Evolutionary conservation across 495 filamentous ascomycete species (phyloP).

Genomic region (Neohortaea acidophila): DNA sequence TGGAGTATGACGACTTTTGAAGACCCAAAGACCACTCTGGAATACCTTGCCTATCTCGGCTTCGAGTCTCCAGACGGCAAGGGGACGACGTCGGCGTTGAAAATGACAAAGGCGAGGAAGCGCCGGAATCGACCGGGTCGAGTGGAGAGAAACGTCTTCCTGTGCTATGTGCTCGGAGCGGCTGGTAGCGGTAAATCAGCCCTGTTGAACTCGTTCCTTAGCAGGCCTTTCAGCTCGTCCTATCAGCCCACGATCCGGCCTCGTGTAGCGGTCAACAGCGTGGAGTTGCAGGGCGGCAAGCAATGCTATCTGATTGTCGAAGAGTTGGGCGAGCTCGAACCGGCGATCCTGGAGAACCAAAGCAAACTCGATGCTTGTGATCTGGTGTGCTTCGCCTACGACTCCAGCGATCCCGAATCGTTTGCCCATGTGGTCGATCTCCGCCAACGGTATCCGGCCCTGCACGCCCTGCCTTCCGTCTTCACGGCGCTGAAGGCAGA

Average conservation of each 20-base stretch:
- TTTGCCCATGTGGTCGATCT: constrained; percentile 82
- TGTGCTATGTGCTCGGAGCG: constrained; percentile 84
- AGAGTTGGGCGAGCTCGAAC: constrained; percentile 89
- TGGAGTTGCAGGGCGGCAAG: constrained; percentile 88
- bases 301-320: constrained; percentile 93
- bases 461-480: constrained; percentile 75
- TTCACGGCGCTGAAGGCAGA: constrained; percentile 92
- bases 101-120: constrained; percentile 82
- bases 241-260: constrained; percentile 93
- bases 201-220: constrained; percentile 79
- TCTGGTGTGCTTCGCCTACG: constrained; percentile 87
- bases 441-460: constrained; percentile 54
- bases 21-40: constrained; percentile 82
- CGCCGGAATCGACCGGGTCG: constrained; percentile 60
- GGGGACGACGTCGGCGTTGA: constrained; percentile 65
- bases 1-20: constrained; percentile 99
- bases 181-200: constrained; percentile 74
- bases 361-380: constrained; percentile 86
- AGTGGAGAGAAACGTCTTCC: constrained; percentile 89
- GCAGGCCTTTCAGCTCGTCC: constrained; percentile 66
- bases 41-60: constrained; percentile 89
- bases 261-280: constrained; percentile 83
- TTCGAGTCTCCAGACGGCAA: constrained; percentile 52
- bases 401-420: constrained; percentile 87
- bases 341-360: constrained; percentile 82